A percentile compares a stretch with the other conserved stretches of the same genome.
phyloP scores from a whole-genome alignment of 768 basidiomycete genomes.

The Psilocybe sp. region DNA sequence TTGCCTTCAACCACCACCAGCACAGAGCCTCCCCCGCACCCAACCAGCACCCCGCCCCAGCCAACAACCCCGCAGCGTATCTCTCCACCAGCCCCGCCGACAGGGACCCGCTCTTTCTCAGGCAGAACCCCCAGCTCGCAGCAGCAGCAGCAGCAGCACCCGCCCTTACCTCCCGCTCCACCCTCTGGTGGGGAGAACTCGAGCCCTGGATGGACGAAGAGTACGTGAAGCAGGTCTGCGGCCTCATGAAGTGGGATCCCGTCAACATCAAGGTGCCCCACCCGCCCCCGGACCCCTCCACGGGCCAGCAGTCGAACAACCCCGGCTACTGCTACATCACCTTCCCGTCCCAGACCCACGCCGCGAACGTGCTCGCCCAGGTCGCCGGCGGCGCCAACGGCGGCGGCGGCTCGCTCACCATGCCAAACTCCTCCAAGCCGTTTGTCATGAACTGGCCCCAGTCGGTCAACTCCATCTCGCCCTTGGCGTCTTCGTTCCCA shows the following conservation, averaged over 20 bases:
- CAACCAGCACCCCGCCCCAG: slow-evolving; percentile 24
- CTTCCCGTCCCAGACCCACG: slow-evolving; percentile 70
- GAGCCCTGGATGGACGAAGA: slow-evolving; percentile 98
- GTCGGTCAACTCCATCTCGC: slow-evolving; percentile 30
- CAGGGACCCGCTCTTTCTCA: slow-evolving; percentile 30
- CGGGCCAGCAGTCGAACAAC: slow-evolving; percentile 73
- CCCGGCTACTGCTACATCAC: slow-evolving; percentile 88
- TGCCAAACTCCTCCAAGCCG: slow-evolving; percentile 85
- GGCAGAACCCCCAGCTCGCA: slow-evolving; percentile 17
- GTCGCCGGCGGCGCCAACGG: slow-evolving; percentile 46
- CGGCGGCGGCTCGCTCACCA: slow-evolving; percentile 40
- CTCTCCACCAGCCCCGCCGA: slow-evolving; percentile 26
- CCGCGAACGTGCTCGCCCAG: slow-evolving; percentile 68
- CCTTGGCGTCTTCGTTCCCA: slow-evolving; percentile 29
- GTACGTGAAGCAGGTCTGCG: slow-evolving; percentile 86
- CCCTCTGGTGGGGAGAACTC: slow-evolving; percentile 84
- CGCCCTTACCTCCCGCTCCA: slow-evolving; percentile 43
- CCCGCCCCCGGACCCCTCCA: slow-evolving; percentile 51
- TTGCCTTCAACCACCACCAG: slow-evolving; percentile 45
- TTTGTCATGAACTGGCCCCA: slow-evolving; percentile 82
- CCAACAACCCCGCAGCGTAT: too few relatives aligned
- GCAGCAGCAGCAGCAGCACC: slow-evolving; percentile 17
- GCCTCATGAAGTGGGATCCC: slow-evolving; percentile 84
- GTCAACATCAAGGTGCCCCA: slow-evolving; percentile 71
- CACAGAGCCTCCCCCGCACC: slow-evolving; percentile 28